These are phyloP conservation scores for Linum trigynum DNA, from an alignment of 345 rosid species.

Conservation along the genomic window DNA sequence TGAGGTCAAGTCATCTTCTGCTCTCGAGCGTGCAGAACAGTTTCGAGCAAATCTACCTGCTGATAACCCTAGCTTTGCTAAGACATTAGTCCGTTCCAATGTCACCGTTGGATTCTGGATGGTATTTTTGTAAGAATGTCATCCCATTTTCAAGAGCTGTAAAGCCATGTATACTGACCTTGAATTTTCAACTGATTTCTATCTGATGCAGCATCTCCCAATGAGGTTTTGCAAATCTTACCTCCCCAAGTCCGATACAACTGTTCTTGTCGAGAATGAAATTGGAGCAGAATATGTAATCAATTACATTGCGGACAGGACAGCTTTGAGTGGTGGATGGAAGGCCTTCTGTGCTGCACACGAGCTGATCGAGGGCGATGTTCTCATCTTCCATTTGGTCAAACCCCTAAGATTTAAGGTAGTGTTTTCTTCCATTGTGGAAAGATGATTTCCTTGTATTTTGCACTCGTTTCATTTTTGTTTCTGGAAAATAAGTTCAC, in stretches of 20 bases:
- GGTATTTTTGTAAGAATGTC: conserved; percentile 25
- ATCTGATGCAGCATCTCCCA: conserved; percentile 35
- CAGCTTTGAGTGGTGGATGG: conserved; percentile 49
- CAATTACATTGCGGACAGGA: conserved; percentile 34
- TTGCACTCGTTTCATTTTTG: neutral
- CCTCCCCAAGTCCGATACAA: conserved; percentile 31
- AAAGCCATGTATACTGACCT: conserved; percentile 2
- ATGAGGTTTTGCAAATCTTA: conserved; percentile 38
- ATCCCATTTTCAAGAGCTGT: conserved; percentile 6
- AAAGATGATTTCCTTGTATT: neutral
- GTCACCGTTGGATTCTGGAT: conserved; percentile 40
- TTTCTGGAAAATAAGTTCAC: neutral
- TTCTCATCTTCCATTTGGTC: conserved; percentile 36
- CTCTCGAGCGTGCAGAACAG: conserved; percentile 35
- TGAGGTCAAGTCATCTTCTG: conserved; percentile 18
- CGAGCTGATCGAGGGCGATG: conserved; percentile 34
- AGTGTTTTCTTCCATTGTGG: neutral
- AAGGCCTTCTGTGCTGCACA: conserved; percentile 30
- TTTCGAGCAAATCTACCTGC: conserved; percentile 21
- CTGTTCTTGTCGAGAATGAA: conserved; percentile 27
- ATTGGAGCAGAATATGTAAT: conserved; percentile 26
- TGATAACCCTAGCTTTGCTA: conserved; percentile 35
- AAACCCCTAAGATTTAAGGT: conserved; percentile 37
- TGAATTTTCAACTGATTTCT: neutral
- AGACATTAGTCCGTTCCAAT: conserved; percentile 33